Conservation (phyloP, 140 eudicot species). For the Flaveria floridana region DNA sequence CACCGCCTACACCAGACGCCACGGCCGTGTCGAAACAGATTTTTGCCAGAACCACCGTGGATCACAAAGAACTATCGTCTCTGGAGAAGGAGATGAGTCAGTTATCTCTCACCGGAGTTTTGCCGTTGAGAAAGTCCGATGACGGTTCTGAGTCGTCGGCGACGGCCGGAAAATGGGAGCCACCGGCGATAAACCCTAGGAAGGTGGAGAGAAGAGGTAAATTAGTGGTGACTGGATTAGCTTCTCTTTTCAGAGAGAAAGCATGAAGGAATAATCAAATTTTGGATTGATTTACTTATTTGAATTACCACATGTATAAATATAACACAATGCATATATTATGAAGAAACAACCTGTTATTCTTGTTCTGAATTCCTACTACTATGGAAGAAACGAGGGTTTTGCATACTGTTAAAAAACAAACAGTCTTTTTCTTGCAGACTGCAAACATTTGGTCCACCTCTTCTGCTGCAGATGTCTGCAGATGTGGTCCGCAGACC, state of each 20-base stretch:
- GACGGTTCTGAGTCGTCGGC: constrained; percentile 33
- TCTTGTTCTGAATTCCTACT: too few species aligned
- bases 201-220: constrained; percentile 53
- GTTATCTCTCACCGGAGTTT: neutral
- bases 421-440: too few species aligned
- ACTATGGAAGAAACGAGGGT: too few species aligned
- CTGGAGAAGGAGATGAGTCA: too few species aligned
- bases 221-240: constrained; percentile 78
- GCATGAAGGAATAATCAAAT: constrained; percentile 47
- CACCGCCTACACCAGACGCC: constrained; percentile 32
- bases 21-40: constrained; percentile 25
- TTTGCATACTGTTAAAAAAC: too few species aligned
- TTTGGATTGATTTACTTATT: constrained; percentile 41
- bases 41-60: neutral
- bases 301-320: neutral
- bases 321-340: constrained; percentile 27
- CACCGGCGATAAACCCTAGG: constrained; percentile 80
- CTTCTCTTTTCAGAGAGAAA: constrained; percentile 77
- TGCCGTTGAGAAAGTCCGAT: constrained; percentile 35
- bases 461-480: too few species aligned
- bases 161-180: constrained; percentile 46
- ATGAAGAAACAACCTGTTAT: neutral
- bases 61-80: too few species aligned
- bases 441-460: too few species aligned
- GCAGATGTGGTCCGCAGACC: too few species aligned